Conservation (phyloP, 768 basidiomycete species). For the Phaeolepiota aurea region DNA sequence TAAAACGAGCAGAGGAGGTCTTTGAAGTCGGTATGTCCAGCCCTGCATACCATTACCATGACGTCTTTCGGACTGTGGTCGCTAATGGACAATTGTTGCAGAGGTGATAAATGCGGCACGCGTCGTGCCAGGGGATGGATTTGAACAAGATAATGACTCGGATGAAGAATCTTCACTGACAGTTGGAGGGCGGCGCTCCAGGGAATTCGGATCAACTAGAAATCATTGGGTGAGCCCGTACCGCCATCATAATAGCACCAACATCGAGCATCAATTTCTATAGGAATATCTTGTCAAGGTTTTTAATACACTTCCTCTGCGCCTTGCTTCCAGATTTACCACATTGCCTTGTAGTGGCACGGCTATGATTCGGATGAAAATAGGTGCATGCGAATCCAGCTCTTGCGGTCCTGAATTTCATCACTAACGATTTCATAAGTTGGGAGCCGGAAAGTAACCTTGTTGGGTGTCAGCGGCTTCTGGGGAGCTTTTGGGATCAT, state of each 20-base stretch:
- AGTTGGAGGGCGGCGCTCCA: no score
- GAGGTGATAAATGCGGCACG: slow-evolving; percentile 58
- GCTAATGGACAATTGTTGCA: no score
- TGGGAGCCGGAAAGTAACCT: slow-evolving; percentile 68
- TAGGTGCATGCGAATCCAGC: slow-evolving; percentile 29
- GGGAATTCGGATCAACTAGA: no score
- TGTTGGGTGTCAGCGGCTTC: slow-evolving; percentile 43
- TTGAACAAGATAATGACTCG: slow-evolving; percentile 11
- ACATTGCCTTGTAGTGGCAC: slow-evolving; percentile 43
- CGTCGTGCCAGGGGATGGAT: slow-evolving; percentile 21
- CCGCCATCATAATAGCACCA: slow-evolving; percentile 1
- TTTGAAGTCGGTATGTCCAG: neutral
- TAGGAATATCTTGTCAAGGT: slow-evolving; percentile 69
- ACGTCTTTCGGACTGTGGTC: neutral
- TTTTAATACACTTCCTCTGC: slow-evolving; percentile 2
- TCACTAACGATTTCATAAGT: slow-evolving; percentile 23
- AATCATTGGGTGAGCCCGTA: slow-evolving; percentile 39
- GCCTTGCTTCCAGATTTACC: slow-evolving; percentile 1
- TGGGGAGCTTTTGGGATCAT: slow-evolving; percentile 58
- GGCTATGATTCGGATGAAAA: slow-evolving; percentile 49
- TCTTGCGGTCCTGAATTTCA: neutral
- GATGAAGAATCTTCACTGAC: slow-evolving; percentile 4
- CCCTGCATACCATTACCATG: no score
- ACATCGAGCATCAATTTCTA: slow-evolving; percentile 1
- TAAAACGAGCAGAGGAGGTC: neutral